These are phyloP conservation scores for Spergularia marina DNA, from an alignment of 148 eudicot genomes.

Conservation along the genomic window DNA sequence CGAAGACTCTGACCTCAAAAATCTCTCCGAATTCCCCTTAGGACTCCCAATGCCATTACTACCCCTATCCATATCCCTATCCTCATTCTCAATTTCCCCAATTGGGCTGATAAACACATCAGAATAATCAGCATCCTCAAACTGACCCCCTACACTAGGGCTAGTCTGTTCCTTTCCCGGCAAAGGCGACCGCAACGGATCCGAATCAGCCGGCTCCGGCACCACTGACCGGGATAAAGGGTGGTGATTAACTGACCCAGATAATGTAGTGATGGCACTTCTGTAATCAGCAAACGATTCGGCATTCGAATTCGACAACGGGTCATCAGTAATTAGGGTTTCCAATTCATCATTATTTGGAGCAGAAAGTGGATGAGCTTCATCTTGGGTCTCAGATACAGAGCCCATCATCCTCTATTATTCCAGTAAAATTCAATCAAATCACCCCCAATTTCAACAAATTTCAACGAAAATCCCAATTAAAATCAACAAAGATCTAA, in stretches of 20 bases:
- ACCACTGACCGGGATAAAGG: slow-evolving; percentile 33
- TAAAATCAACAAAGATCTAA: background rate
- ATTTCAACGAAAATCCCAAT: background rate
- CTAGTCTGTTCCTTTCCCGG: slow-evolving; percentile 17
- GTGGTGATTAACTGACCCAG: slow-evolving; percentile 42
- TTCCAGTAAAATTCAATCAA: background rate
- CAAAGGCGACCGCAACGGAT: slow-evolving; percentile 55
- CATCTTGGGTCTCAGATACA: slow-evolving; percentile 29
- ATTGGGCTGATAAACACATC: slow-evolving; percentile 42
- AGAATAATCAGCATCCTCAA: slow-evolving; percentile 37
- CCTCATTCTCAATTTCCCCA: slow-evolving; percentile 26
- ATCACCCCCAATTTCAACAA: background rate
- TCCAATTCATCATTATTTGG: slow-evolving; percentile 28
- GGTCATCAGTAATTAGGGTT: slow-evolving; percentile 44
- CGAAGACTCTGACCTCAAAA: slow-evolving; percentile 29
- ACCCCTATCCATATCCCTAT: slow-evolving; percentile 18
- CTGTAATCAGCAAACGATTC: slow-evolving; percentile 46
- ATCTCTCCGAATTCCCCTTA: slow-evolving; percentile 10
- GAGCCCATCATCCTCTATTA: slow-evolving; percentile 41
- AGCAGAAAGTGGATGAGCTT: slow-evolving; percentile 27
- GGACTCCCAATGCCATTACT: slow-evolving; percentile 34
- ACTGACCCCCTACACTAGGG: slow-evolving; percentile 19
- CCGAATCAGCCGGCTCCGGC: slow-evolving; percentile 42
- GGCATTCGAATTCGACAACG: slow-evolving; percentile 33
- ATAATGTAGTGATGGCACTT: slow-evolving; percentile 48